phyloP scores from a whole-genome alignment of 352 stramenopile species.

The Aphanomyces euteiches region DNA sequence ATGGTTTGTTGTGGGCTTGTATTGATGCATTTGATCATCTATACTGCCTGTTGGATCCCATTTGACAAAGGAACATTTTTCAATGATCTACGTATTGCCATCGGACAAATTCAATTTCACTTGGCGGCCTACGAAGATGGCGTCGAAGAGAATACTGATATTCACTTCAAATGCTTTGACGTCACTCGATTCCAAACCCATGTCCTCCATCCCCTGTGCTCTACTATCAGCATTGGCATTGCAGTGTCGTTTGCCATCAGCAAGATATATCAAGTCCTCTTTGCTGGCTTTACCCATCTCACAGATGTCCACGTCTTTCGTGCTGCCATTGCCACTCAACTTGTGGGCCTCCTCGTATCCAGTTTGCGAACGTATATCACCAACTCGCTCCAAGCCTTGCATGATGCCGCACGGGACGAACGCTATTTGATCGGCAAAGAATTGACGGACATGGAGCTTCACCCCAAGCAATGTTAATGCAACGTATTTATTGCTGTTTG shows the following conservation, averaged over 20 bases:
- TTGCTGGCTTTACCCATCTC: constrained; percentile 48
- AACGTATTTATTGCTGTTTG: constrained; percentile 7
- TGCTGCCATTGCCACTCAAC: constrained; percentile 34
- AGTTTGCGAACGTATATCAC: constrained; percentile 47
- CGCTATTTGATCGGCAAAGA: constrained; percentile 82
- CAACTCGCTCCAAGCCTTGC: constrained; percentile 63
- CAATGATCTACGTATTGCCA: neutral
- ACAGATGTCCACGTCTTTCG: constrained; percentile 43
- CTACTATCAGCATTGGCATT: constrained; percentile 51
- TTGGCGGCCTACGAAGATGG: constrained; percentile 28
- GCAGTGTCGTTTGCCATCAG: constrained; percentile 52
- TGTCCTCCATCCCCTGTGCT: constrained; percentile 56
- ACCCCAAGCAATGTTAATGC: neutral
- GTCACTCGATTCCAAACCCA: constrained; percentile 53
- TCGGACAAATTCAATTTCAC: constrained; percentile 26
- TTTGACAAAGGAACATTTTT: constrained; percentile 3
- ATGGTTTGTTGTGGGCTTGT: constrained; percentile 46
- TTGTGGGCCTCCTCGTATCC: constrained; percentile 39
- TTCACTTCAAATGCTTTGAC: constrained; percentile 71
- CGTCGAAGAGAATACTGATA: constrained; percentile 41
- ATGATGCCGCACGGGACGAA: constrained; percentile 83
- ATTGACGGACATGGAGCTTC: constrained; percentile 70
- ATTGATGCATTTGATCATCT: constrained; percentile 60
- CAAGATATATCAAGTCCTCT: constrained; percentile 37
- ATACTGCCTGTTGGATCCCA: constrained; percentile 59